Conservation (phyloP, 768 basidiomycete genomes). For the Guyanaporus albipodus region DNA sequence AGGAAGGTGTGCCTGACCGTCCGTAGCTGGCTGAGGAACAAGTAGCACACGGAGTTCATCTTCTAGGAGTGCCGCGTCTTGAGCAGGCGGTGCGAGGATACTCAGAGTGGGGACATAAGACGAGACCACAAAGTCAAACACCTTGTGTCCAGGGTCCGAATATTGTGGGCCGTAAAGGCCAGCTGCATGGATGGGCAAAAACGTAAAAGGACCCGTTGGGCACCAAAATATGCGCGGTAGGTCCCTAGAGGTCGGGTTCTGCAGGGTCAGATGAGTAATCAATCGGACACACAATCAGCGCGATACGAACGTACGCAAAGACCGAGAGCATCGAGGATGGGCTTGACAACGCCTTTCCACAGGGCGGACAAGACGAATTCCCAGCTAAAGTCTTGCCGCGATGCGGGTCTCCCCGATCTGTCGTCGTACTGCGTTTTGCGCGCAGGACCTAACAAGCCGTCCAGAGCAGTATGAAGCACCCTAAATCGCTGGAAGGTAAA, state of each 20-base stretch:
- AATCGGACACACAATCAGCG: background rate
- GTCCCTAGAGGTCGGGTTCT: background rate
- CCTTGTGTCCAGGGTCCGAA: background rate
- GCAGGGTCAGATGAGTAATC: background rate
- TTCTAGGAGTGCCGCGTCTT: background rate
- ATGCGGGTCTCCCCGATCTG: background rate
- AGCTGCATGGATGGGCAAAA: constrained; percentile 2
- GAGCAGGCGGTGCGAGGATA: constrained; percentile 6
- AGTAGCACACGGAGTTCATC: background rate
- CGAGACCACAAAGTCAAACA: background rate
- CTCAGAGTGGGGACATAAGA: constrained; percentile 1
- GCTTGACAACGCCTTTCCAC: constrained; percentile 11
- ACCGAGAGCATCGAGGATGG: constrained; percentile 1
- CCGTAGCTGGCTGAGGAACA: constrained; percentile 16
- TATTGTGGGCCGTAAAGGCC: background rate
- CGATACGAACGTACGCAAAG: background rate
- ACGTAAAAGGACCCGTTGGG: background rate
- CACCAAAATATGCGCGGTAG: constrained; percentile 1
- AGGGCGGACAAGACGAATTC: constrained; percentile 1
- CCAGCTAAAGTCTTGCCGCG: background rate
- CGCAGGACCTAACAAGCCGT: background rate
- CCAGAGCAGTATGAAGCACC: background rate
- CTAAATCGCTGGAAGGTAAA: constrained; percentile 1
- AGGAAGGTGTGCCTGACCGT: constrained; percentile 10
- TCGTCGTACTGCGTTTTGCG: background rate